phyloP scores from a whole-genome alignment of 768 basidiomycete genomes.

The Clitopilus passeckerianus region DNA sequence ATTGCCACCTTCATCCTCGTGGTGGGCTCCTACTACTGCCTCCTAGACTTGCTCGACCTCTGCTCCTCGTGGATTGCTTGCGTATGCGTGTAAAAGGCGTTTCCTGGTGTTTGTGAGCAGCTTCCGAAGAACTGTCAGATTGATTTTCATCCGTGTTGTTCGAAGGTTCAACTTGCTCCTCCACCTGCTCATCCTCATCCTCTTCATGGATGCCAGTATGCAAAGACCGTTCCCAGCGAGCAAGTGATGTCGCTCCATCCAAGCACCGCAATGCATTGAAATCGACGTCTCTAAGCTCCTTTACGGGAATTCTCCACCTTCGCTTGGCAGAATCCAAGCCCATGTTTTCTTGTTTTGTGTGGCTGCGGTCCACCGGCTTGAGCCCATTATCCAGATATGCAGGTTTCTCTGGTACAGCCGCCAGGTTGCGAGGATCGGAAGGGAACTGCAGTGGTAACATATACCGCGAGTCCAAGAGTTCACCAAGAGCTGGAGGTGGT shows the following conservation, averaged over 20 bases:
- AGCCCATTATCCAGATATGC: slow-evolving; percentile 2
- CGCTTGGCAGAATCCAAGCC: background rate
- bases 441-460: slow-evolving; percentile 91
- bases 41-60: background rate
- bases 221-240: slow-evolving; percentile 46
- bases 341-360: slow-evolving; percentile 22
- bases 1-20: background rate
- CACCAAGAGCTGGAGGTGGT: slow-evolving; percentile 81
- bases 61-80: background rate
- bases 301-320: slow-evolving; percentile 6
- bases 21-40: background rate
- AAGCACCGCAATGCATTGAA: slow-evolving; percentile 63
- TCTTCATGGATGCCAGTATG: slow-evolving; percentile 36
- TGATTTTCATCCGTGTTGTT: background rate
- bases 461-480: slow-evolving; percentile 86
- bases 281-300: slow-evolving; percentile 57
- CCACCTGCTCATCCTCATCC: slow-evolving; percentile 32
- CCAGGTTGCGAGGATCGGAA: slow-evolving; percentile 71
- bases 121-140: background rate
- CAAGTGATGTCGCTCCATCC: slow-evolving; percentile 57
- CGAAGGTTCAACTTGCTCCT: slow-evolving; percentile 12
- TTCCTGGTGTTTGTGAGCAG: background rate
- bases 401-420: slow-evolving; percentile 55
- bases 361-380: slow-evolving; percentile 7
- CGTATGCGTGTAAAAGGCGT: background rate